These are phyloP conservation scores for Lepiota venenata DNA, from an alignment of 768 basidiomycete species.

Conservation along the genomic window DNA sequence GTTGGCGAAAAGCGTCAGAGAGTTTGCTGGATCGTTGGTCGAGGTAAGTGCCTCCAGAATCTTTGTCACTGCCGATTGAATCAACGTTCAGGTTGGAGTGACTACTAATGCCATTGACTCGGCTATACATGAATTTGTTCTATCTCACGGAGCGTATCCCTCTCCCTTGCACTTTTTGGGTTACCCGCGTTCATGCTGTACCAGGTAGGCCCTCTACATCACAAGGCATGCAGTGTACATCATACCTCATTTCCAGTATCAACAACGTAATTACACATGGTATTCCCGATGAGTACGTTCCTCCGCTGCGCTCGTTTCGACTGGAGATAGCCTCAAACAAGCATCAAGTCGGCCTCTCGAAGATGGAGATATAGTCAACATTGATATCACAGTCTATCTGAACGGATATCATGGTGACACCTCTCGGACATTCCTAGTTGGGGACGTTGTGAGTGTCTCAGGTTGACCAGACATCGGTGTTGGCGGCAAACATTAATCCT, in stretches of 20 bases:
- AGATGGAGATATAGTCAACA: slow-evolving; percentile 83
- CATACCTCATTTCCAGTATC: slow-evolving; percentile 57
- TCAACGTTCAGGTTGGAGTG: slow-evolving; percentile 46
- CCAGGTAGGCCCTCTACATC: slow-evolving; percentile 34
- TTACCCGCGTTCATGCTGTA: slow-evolving; percentile 78
- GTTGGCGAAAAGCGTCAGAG: slow-evolving; percentile 55
- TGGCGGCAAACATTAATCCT: not conserved
- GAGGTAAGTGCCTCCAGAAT: slow-evolving; percentile 34
- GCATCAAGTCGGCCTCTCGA: slow-evolving; percentile 66
- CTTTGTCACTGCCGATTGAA: slow-evolving; percentile 1
- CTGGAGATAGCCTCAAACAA: not conserved
- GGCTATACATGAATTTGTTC: slow-evolving; percentile 67
- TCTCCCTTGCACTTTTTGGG: slow-evolving; percentile 78
- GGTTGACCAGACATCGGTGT: not conserved
- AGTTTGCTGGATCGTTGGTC: slow-evolving; percentile 50
- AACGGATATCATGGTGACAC: slow-evolving; percentile 90
- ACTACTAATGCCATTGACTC: slow-evolving; percentile 78
- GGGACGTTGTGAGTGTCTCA: slow-evolving; percentile 55
- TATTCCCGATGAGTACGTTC: slow-evolving; percentile 81
- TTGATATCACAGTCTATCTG: slow-evolving; percentile 85
- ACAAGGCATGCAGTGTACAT: slow-evolving; percentile 3
- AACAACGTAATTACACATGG: slow-evolving; percentile 89
- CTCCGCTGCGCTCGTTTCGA: not conserved
- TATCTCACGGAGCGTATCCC: slow-evolving; percentile 74
- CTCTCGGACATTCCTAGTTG: slow-evolving; percentile 79